phyloP scores from a whole-genome alignment of 169 alveolate species.

The Theileria sp. region DNA sequence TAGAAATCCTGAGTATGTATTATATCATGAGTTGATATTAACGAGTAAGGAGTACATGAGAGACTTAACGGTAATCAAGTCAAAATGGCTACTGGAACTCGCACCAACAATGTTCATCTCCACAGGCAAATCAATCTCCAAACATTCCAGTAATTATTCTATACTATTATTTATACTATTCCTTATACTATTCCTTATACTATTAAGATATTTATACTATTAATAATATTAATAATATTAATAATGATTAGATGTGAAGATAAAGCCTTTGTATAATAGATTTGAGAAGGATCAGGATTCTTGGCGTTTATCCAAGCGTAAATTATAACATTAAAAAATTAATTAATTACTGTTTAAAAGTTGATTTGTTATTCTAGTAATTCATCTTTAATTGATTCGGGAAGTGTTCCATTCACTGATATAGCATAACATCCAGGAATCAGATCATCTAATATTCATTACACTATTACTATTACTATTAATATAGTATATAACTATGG shows the following conservation, averaged over 20 bases:
- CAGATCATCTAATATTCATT: constrained; percentile 37
- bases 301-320: not conserved
- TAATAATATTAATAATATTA: no score
- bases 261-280: not conserved
- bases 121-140: not conserved
- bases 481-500: no score
- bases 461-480: no score
- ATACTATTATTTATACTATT: no score
- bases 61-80: constrained; percentile 94
- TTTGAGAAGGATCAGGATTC: not conserved
- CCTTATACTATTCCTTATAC: no score
- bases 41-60: constrained; percentile 98
- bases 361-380: constrained; percentile 7
- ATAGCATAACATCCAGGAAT: constrained; percentile 88
- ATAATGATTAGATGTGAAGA: not conserved
- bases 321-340: no score
- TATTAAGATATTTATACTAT: no score
- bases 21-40: constrained; percentile 96
- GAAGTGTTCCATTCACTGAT: constrained; percentile 83
- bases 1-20: constrained; percentile 96
- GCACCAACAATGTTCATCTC: constrained; percentile 94
- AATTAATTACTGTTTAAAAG: no score
- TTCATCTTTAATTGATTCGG: constrained; percentile 72
- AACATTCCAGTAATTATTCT: not conserved
- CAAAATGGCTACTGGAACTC: constrained; percentile 96